Conservation (phyloP, 2,329 filamentous ascomycete species). For the Colletotrichum ledebouriae region DNA sequence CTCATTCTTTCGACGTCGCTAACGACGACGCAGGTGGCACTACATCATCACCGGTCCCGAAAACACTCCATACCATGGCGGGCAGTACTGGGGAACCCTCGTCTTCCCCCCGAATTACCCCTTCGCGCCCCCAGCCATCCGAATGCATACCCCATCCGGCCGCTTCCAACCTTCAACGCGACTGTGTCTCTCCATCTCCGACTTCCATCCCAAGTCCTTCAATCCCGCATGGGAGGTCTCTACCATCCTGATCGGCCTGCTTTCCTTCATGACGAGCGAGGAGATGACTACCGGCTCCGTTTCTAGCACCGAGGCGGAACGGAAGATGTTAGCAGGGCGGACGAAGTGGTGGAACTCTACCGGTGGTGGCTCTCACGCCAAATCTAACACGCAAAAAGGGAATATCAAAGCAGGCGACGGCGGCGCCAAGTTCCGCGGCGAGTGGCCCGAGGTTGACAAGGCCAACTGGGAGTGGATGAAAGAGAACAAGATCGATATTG, state of each 20-base stretch:
- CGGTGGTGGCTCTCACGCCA: slow-evolving; percentile 81
- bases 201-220: slow-evolving; percentile 98
- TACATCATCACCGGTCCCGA: slow-evolving; percentile 96
- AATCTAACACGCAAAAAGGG: slow-evolving; percentile 71
- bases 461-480: slow-evolving; percentile 96
- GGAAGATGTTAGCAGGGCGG: slow-evolving; percentile 80
- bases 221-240: slow-evolving; percentile 99
- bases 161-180: slow-evolving; percentile 94
- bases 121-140: slow-evolving; percentile 95
- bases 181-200: slow-evolving; percentile 94
- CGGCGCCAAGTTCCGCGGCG: slow-evolving; percentile 86
- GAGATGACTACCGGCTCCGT: slow-evolving; percentile 98
- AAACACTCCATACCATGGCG: slow-evolving; percentile 91
- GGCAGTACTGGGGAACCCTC: slow-evolving; percentile 98
- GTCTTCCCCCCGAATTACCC: slow-evolving; percentile 97
- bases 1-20: slow-evolving; percentile 3
- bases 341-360: slow-evolving; percentile 98
- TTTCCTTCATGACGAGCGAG: slow-evolving; percentile 98
- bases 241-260: slow-evolving; percentile 92
- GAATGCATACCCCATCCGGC: slow-evolving; percentile 97
- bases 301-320: slow-evolving; percentile 80
- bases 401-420: slow-evolving; percentile 94
- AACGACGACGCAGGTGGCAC: slow-evolving; percentile 76
- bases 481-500: slow-evolving; percentile 81
- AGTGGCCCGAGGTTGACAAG: slow-evolving; percentile 90